Evolutionary conservation across 1,139 yeast species (phyloP).

Genomic region (Candida anutae): DNA sequence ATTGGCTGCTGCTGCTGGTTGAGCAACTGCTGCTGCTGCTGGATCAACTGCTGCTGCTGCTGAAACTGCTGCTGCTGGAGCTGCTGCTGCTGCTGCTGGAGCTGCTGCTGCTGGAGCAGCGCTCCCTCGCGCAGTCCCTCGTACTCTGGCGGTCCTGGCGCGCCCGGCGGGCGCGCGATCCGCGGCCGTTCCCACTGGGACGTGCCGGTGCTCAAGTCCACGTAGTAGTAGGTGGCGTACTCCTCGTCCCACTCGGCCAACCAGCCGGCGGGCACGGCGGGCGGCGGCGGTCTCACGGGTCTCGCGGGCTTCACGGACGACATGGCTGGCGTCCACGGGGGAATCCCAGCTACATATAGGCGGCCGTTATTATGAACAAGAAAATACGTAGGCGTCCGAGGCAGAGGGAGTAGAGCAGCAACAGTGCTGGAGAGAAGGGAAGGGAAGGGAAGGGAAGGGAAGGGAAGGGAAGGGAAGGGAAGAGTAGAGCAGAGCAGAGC

Average conservation of each 20-base stretch:
- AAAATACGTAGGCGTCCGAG: no score
- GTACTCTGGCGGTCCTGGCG: neutral
- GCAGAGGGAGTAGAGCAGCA: no score
- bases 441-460: no score
- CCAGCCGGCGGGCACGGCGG: constrained; percentile 21
- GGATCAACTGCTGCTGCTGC: constrained; percentile 1
- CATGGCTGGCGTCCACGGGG: no score
- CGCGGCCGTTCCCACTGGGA: constrained; percentile 16
- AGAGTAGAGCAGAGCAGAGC: no score
- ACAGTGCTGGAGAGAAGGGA: no score
- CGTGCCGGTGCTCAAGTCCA: constrained; percentile 15
- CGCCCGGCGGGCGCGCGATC: no score
- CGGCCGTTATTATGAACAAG: no score
- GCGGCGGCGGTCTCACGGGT: constrained; percentile 4
- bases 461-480: no score
- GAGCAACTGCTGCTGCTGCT: constrained; percentile 10
- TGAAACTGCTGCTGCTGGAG: constrained; percentile 1
- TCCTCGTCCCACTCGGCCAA: constrained; percentile 23
- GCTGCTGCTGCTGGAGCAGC: constrained; percentile 1
- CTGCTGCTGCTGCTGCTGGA: constrained; percentile 2
- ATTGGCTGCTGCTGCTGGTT: neutral
- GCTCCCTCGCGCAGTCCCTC: constrained; percentile 1
- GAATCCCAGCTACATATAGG: no score
- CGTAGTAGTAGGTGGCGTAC: constrained; percentile 16
- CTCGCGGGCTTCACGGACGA: no score